Conservation (phyloP, 768 basidiomycete genomes). For the Tylopilus rubrobrunneus region DNA sequence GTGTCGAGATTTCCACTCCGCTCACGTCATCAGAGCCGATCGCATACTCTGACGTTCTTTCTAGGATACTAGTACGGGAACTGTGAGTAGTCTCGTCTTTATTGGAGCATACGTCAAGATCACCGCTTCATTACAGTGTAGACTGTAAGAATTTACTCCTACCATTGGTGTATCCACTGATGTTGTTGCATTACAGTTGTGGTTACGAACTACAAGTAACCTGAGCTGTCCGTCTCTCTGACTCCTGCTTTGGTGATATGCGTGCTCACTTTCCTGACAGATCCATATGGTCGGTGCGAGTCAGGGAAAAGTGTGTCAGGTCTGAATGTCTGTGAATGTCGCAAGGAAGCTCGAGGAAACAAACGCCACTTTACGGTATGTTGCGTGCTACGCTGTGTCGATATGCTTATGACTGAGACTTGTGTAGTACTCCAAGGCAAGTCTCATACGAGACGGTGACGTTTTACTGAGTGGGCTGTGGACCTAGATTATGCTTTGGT, state of each 20-base stretch:
- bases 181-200: constrained; percentile 46
- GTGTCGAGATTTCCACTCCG: too few relatives aligned
- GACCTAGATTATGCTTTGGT: constrained; percentile 85
- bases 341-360: too few relatives aligned
- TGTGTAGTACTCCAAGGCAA: constrained; percentile 32
- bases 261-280: neutral
- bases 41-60: neutral
- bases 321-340: constrained; percentile 14
- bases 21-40: too few relatives aligned
- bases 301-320: constrained; percentile 20
- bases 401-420: neutral
- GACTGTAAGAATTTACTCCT: neutral
- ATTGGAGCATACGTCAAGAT: too few relatives aligned
- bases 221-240: constrained; percentile 64
- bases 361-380: constrained; percentile 35
- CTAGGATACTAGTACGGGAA: too few relatives aligned
- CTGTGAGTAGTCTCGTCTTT: too few relatives aligned
- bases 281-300: constrained; percentile 66
- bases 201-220: constrained; percentile 63
- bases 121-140: too few relatives aligned
- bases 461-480: constrained; percentile 6
- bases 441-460: constrained; percentile 8
- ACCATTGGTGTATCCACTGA: neutral
- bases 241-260: neutral
- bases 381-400: constrained; percentile 1